Conservation (phyloP, 2,329 filamentous ascomycete genomes). For the Thielaviopsis musarum region DNA sequence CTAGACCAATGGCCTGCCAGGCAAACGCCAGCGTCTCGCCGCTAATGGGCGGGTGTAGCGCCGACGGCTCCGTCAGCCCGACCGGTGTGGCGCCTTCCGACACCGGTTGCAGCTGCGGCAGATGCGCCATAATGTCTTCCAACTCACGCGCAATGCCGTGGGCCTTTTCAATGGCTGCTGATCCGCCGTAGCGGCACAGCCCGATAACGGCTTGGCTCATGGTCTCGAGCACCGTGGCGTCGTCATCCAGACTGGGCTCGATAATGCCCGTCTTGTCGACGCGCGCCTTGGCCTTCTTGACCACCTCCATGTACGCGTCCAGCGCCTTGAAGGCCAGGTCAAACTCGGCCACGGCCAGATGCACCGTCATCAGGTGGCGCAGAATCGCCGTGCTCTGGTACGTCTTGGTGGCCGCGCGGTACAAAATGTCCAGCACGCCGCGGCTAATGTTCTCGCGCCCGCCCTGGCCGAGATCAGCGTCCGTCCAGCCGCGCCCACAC, state of each 20-base stretch:
- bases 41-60: slow-evolving; percentile 29
- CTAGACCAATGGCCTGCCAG: slow-evolving; percentile 73
- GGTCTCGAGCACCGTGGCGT: slow-evolving; percentile 60
- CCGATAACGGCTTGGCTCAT: slow-evolving; percentile 65
- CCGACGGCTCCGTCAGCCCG: slow-evolving; percentile 19
- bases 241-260: slow-evolving; percentile 59
- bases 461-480: slow-evolving; percentile 64
- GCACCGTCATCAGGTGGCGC: slow-evolving; percentile 71
- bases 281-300: slow-evolving; percentile 69
- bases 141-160: slow-evolving; percentile 52
- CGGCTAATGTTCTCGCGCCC: slow-evolving; percentile 61
- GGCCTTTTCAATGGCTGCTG: slow-evolving; percentile 63
- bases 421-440: slow-evolving; percentile 71
- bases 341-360: slow-evolving; percentile 78
- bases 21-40: slow-evolving; percentile 48
- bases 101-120: slow-evolving; percentile 20
- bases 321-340: slow-evolving; percentile 82
- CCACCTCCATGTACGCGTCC: slow-evolving; percentile 79
- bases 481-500: slow-evolving; percentile 63
- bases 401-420: slow-evolving; percentile 78
- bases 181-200: slow-evolving; percentile 65
- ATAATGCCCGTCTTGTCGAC: slow-evolving; percentile 59
- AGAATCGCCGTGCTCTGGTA: slow-evolving; percentile 89
- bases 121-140: slow-evolving; percentile 56
- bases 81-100: slow-evolving; percentile 13